Conservation (phyloP, 805 yeast species). For the Komagataella pastoris region DNA sequence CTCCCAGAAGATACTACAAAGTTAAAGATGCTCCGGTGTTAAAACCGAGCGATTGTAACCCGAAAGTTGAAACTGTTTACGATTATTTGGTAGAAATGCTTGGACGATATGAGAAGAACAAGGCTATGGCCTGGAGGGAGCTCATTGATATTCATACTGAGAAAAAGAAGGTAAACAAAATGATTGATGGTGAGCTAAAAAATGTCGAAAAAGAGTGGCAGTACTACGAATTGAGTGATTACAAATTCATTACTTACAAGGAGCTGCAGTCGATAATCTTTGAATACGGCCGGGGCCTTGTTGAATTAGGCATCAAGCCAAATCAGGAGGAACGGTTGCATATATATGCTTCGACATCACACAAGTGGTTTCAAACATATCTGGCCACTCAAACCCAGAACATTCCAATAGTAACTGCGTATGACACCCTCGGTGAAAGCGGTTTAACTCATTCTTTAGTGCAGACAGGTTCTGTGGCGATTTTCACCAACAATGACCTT, state of each 20-base stretch:
- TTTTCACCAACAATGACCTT: constrained; percentile 75
- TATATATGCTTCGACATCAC: constrained; percentile 79
- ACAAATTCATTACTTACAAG: constrained; percentile 49
- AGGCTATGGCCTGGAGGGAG: constrained; percentile 71
- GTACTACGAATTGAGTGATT: constrained; percentile 67
- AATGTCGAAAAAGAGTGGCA: constrained; percentile 80
- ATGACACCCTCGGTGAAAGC: constrained; percentile 84
- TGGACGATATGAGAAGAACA: constrained; percentile 34
- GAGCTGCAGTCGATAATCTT: constrained; percentile 38
- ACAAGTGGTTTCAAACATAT: constrained; percentile 82
- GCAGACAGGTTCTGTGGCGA: constrained; percentile 67
- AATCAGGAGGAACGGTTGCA: constrained; percentile 51
- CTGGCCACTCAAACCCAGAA: constrained; percentile 67
- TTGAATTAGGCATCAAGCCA: constrained; percentile 59
- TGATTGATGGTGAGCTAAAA: constrained; percentile 61
- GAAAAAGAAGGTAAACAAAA: constrained; percentile 57
- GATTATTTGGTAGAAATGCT: constrained; percentile 57
- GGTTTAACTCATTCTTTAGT: constrained; percentile 79
- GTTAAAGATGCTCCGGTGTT: constrained; percentile 30
- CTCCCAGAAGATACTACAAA: constrained; percentile 58
- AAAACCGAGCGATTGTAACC: constrained; percentile 41
- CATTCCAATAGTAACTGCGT: constrained; percentile 88
- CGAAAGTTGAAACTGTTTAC: constrained; percentile 53
- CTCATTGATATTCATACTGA: constrained; percentile 65
- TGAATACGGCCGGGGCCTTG: constrained; percentile 62